These are phyloP conservation scores for Chytriomyces sp. DNA, from an alignment of 192 early-diverging fungal genomes.

Conservation along the genomic window DNA sequence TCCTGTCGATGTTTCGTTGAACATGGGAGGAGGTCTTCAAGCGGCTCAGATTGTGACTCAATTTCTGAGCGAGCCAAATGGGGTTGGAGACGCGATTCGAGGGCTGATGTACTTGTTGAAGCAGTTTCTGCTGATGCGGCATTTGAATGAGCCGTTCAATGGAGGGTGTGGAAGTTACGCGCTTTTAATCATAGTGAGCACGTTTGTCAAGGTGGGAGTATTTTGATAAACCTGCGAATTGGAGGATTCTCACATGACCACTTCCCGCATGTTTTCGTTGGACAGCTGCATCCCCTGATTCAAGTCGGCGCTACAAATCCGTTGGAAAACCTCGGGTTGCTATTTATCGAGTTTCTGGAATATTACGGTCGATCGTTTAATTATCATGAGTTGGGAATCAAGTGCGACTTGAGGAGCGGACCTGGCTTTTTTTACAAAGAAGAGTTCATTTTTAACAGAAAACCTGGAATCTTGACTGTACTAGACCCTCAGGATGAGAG, in stretches of 20 bases:
- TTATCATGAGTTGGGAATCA: conserved; percentile 68
- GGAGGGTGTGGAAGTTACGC: conserved; percentile 91
- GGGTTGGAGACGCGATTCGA: conserved; percentile 56
- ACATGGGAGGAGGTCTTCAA: conserved; percentile 72
- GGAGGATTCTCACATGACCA: neutral
- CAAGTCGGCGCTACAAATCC: conserved; percentile 66
- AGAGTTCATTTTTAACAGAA: neutral
- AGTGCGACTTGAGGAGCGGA: neutral
- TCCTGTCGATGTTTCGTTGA: conserved; percentile 85
- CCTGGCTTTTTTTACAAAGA: conserved; percentile 26
- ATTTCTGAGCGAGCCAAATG: conserved; percentile 56
- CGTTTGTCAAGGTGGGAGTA: conserved; percentile 73
- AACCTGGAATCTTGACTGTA: conserved; percentile 20
- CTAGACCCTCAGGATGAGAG: conserved; percentile 53
- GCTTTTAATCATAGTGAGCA: conserved; percentile 73
- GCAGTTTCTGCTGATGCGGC: conserved; percentile 76
- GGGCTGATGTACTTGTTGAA: conserved; percentile 83
- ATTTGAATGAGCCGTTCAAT: conserved; percentile 83
- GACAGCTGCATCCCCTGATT: conserved; percentile 80
- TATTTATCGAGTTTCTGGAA: conserved; percentile 93
- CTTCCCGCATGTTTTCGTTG: neutral
- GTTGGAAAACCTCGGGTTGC: conserved; percentile 77
- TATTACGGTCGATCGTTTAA: conserved; percentile 85
- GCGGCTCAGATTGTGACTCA: conserved; percentile 65
- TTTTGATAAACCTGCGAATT: neutral